phyloP scores from a whole-genome alignment of 768 basidiomycete species.

The Tulasnella sp. region DNA sequence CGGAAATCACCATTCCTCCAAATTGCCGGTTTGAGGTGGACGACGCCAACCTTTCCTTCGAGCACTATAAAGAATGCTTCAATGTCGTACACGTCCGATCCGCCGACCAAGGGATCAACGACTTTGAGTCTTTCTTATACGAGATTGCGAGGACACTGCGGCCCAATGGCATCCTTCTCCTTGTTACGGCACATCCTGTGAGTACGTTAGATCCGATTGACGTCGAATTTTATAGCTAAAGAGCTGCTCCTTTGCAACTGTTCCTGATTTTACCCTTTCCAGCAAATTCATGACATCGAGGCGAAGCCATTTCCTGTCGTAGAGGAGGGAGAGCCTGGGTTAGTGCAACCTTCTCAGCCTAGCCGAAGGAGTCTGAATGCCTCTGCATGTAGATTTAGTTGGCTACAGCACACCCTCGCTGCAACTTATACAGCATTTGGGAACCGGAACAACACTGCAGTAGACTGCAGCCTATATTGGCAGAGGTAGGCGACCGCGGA shows the following conservation, averaged over 20 bases:
- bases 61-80: conserved; percentile 16
- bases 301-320: conserved; percentile 13
- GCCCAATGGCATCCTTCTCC: conserved; percentile 19
- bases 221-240: neutral
- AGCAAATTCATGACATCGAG: conserved; percentile 9
- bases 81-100: conserved; percentile 22
- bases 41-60: conserved; percentile 17
- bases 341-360: neutral
- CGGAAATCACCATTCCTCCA: neutral
- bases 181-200: conserved; percentile 17
- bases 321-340: conserved; percentile 6
- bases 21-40: conserved; percentile 18
- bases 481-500: neutral
- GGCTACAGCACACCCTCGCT: conserved; percentile 7
- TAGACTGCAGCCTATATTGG: neutral
- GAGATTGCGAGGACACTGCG: conserved; percentile 18
- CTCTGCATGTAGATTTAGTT: conserved; percentile 4
- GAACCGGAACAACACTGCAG: neutral
- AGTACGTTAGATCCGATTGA: neutral
- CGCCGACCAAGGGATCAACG: conserved; percentile 15
- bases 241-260: neutral
- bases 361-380: neutral
- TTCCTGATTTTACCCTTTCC: neutral
- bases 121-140: conserved; percentile 19
- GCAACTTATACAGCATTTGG: neutral